A percentile compares a stretch with the other conserved stretches of the same genome.
phyloP scores from a whole-genome alignment of 495 filamentous ascomycete species.

The Halenospora varia region DNA sequence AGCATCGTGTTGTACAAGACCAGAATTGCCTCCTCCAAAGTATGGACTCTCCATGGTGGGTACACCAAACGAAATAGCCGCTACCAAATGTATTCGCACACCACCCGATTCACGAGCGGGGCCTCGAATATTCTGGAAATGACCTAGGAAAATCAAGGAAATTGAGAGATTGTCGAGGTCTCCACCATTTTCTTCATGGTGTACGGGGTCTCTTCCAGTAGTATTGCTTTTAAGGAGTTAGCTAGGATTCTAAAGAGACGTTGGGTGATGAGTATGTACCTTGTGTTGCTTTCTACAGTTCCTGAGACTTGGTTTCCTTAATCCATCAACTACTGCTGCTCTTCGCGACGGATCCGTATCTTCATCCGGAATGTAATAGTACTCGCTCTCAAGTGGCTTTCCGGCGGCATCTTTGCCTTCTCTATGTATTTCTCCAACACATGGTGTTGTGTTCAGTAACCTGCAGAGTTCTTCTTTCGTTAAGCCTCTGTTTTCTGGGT shows the following conservation, averaged over 20 bases:
- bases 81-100: too few relatives aligned
- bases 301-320: conserved; percentile 82
- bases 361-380: conserved; percentile 92
- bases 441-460: conserved; percentile 67
- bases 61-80: too few relatives aligned
- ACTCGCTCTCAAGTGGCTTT: conserved; percentile 90
- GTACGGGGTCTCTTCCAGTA: conserved; percentile 79
- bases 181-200: conserved; percentile 31
- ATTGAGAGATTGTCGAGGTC: neutral
- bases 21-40: too few relatives aligned
- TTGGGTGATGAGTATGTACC: conserved; percentile 51
- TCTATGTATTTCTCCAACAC: conserved; percentile 81
- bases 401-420: conserved; percentile 96
- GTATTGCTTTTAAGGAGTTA: conserved; percentile 65
- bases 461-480: conserved; percentile 58
- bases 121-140: neutral
- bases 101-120: too few relatives aligned
- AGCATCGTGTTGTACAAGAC: conserved; percentile 7
- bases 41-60: too few relatives aligned
- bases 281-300: conserved; percentile 93
- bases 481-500: conserved; percentile 44
- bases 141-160: neutral
- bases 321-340: conserved; percentile 76
- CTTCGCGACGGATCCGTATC: conserved; percentile 77
- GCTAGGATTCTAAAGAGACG: conserved; percentile 1